These are phyloP conservation scores for Neoboletus brunneissimus DNA, from an alignment of 768 basidiomycete genomes.

Conservation along the genomic window DNA sequence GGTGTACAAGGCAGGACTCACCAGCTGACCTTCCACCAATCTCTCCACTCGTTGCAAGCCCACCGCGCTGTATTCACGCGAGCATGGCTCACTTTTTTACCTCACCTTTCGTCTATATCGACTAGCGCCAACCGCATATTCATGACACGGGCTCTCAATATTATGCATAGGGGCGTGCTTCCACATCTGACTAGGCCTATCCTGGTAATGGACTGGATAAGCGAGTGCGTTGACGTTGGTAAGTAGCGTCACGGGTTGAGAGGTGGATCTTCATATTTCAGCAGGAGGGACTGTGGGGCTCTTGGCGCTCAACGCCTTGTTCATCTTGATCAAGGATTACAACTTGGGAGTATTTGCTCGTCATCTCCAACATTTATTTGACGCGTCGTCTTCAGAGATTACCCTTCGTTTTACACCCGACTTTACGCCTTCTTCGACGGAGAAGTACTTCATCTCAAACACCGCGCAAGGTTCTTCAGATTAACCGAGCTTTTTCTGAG, in stretches of 20 bases:
- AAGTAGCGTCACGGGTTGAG: conserved; percentile 19
- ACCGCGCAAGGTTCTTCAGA: conserved; percentile 93
- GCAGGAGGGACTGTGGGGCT: conserved; percentile 82
- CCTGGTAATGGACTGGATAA: conserved; percentile 90
- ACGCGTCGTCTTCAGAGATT: conserved; percentile 59
- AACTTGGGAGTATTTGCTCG: conserved; percentile 65
- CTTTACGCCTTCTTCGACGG: conserved; percentile 88
- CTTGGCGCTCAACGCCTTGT: conserved; percentile 87
- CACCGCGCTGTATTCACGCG: conserved; percentile 81
- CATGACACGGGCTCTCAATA: conserved; percentile 59
- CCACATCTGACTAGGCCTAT: conserved; percentile 79
- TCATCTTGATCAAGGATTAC: conserved; percentile 86
- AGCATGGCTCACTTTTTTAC: conserved; percentile 74
- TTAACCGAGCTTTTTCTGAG: conserved; percentile 87
- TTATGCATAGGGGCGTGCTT: conserved; percentile 81
- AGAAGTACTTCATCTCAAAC: conserved; percentile 85
- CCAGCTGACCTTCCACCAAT: conserved; percentile 70
- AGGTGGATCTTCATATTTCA: background rate
- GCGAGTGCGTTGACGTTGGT: conserved; percentile 81
- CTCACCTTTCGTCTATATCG: conserved; percentile 46
- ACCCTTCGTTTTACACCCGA: conserved; percentile 91
- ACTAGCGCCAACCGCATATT: conserved; percentile 34
- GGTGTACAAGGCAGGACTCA: conserved; percentile 49
- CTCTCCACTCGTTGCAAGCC: conserved; percentile 69
- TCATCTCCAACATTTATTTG: conserved; percentile 1